These are phyloP conservation scores for Candida sphagnicola DNA, from an alignment of 805 yeast genomes.

Conservation along the genomic window DNA sequence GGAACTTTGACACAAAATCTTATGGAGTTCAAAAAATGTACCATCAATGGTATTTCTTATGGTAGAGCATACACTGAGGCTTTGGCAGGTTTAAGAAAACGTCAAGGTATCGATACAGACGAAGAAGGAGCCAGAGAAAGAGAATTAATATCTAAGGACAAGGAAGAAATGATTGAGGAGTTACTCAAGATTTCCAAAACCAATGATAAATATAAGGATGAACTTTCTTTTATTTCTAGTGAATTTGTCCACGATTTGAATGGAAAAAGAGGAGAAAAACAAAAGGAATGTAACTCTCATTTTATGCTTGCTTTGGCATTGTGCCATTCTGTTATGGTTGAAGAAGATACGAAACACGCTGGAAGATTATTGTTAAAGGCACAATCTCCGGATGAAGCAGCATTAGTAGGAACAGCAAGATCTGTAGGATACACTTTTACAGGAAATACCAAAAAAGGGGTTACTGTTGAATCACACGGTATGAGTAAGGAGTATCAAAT, in stretches of 20 bases:
- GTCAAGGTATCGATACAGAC: constrained; percentile 74
- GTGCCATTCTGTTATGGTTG: constrained; percentile 76
- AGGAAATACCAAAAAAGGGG: constrained; percentile 64
- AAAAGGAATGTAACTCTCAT: constrained; percentile 60
- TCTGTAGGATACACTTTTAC: constrained; percentile 68
- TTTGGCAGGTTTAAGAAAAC: constrained; percentile 68
- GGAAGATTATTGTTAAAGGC: constrained; percentile 59
- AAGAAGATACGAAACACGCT: constrained; percentile 58
- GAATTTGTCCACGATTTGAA: constrained; percentile 60
- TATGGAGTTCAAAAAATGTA: constrained; percentile 82
- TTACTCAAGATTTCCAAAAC: constrained; percentile 14
- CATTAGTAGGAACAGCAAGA: constrained; percentile 77
- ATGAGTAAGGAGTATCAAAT: constrained; percentile 66
- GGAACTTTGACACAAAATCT: constrained; percentile 82
- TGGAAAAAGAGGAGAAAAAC: constrained; percentile 48
- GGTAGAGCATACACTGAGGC: constrained; percentile 86
- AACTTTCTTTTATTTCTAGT: constrained; percentile 65
- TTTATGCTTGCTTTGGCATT: constrained; percentile 74
- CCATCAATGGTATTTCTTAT: constrained; percentile 67
- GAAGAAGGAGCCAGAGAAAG: constrained; percentile 52
- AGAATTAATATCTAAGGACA: constrained; percentile 54
- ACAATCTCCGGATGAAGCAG: constrained; percentile 86
- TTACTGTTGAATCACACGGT: constrained; percentile 67
- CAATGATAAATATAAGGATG: constrained; percentile 46
- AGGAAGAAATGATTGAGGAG: constrained; percentile 49